phyloP scores from a whole-genome alignment of 768 basidiomycete species.

The Mycena indigotica region DNA sequence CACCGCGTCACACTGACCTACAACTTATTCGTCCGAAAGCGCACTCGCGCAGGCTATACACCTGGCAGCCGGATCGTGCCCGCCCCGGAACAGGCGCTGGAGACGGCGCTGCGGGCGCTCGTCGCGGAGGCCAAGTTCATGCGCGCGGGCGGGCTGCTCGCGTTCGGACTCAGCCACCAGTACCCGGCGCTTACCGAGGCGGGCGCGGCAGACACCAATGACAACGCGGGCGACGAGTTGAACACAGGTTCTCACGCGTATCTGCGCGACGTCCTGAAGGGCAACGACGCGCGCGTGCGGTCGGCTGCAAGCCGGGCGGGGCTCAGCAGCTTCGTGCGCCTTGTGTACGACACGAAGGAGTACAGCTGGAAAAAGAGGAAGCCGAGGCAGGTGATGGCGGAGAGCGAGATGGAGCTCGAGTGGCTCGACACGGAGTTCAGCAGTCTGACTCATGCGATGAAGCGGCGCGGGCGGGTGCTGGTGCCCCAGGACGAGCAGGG shows the following conservation, averaged over 20 bases:
- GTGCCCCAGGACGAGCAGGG: neutral
- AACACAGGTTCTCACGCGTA: neutral
- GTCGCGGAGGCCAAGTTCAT: neutral
- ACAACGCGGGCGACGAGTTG: neutral
- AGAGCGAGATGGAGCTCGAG: neutral
- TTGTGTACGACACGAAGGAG: neutral
- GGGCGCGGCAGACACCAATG: neutral
- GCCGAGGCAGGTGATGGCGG: neutral
- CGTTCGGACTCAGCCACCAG: conserved; percentile 1
- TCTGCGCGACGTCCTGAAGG: neutral
- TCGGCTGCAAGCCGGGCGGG: neutral
- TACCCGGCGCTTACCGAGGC: neutral
- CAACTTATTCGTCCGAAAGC: conserved; percentile 29
- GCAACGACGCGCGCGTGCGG: conserved; percentile 6
- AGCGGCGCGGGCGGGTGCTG: neutral
- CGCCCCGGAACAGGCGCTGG: neutral
- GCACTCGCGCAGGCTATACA: neutral
- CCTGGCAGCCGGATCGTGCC: neutral
- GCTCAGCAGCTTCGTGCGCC: neutral
- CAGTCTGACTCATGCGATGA: neutral
- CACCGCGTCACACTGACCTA: conserved; percentile 46
- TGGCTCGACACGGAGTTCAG: neutral
- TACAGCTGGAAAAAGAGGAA: neutral
- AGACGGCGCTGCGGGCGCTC: neutral
- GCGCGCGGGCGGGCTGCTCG: neutral